Evolutionary conservation across 306 rosid species (phyloP), one percentile per base, ranked within the genome.

Genomic region (Begonia masoniana): DNA sequence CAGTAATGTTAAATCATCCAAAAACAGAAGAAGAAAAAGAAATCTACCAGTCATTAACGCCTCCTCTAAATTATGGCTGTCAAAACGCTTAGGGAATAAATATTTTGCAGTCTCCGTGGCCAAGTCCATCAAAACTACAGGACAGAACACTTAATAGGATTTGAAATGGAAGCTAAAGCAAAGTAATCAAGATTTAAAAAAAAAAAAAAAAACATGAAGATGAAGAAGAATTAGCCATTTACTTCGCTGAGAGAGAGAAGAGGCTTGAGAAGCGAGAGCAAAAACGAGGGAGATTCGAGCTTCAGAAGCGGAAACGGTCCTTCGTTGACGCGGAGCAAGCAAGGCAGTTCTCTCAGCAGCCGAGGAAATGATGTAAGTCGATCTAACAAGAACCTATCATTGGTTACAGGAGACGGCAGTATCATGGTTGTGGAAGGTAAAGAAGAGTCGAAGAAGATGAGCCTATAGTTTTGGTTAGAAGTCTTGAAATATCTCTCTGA

Each of bases 201-300:
- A 10, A n/a, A 46, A 15, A 56, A 56, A 46, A 16, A 57, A 56
- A 3, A 19, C 17, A 14, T 3, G 16, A n/a, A 56, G 50, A 31
- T 21, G 9, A 12, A 6, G 15, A 43, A 50, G 15, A 54, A 15
- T 11, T 55, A 41, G 58, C 73, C 76, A 82, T 68, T 50, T 80
- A 80, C 97, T 79, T 62, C 88, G 73, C 84, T 74, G 96, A 39
- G 88, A 73, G 58, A 80, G 59, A 52, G 96, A 21, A 41, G 71
- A 65, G 49, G 94, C 67, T 71, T 85, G 97, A n/a, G 78, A 67
- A 62, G 85, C 86, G 56, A 91, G 85, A 50, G 92, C 92, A 55
- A 82, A 63, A 46, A 85, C 62, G 12, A 91, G 92, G 12, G 96
- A 91, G 74, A 69, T 46, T 71, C 96, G 91, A 49, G 85, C 62